Conservation (phyloP, 2,329 filamentous ascomycete species). For the Neodidymelliopsis sp. region DNA sequence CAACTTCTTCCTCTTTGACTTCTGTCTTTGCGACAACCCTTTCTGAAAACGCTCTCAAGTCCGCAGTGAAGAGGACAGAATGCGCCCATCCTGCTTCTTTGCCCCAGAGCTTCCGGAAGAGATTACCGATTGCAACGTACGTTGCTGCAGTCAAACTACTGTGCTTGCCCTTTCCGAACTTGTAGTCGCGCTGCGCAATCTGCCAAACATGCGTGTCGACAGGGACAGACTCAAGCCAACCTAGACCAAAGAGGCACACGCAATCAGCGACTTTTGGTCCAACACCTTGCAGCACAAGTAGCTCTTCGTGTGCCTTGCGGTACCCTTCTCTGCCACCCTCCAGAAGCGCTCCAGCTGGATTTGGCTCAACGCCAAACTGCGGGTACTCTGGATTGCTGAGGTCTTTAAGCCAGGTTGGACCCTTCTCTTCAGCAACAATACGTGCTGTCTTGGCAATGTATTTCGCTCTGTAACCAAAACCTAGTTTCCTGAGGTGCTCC, state of each 20-base stretch:
- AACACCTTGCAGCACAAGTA: conserved; percentile 83
- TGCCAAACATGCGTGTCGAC: conserved; percentile 99
- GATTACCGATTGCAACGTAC: conserved; percentile 88
- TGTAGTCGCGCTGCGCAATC: conserved; percentile 95
- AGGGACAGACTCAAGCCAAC: conserved; percentile 93
- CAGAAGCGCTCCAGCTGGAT: conserved; percentile 57
- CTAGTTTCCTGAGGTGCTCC: conserved; percentile 77
- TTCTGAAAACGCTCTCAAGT: conserved; percentile 84
- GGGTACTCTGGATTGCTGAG: conserved; percentile 80
- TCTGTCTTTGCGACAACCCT: conserved; percentile 60
- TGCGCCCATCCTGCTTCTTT: conserved; percentile 97
- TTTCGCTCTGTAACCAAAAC: conserved; percentile 93
- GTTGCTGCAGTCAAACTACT: conserved; percentile 87
- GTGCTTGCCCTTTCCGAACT: conserved; percentile 81
- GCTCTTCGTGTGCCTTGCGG: conserved; percentile 77
- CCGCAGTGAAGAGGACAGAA: conserved; percentile 93
- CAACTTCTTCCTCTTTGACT: conserved; percentile 54
- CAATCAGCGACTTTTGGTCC: conserved; percentile 98
- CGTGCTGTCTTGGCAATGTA: conserved; percentile 88
- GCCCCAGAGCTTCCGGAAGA: conserved; percentile 90
- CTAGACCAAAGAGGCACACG: conserved; percentile 93
- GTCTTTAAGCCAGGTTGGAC: conserved; percentile 74
- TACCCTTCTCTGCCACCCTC: conserved; percentile 70
- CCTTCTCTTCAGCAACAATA: conserved; percentile 73
- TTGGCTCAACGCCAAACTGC: conserved; percentile 59